Evolutionary conservation across 179 eudicot species (phyloP), one percentile per base, ranked within the genome.

Genomic region (Silene vulgaris): DNA sequence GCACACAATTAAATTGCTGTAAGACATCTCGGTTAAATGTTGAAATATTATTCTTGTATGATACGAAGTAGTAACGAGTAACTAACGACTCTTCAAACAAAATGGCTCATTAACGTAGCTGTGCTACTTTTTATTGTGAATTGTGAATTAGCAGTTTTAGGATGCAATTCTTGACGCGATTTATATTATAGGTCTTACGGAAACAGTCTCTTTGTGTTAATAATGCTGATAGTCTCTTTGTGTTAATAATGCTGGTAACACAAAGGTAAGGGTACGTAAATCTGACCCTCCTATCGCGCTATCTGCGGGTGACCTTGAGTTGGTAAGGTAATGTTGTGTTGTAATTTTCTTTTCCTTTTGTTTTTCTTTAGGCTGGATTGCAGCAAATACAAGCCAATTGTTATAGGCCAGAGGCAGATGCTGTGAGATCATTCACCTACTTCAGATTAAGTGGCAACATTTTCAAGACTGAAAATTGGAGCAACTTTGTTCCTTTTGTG

Each of bases 401-500:
- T 82, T 79, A 84, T 69, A 75, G 83, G 77, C 78, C 78, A 35
- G 84, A 82, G 17, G 76, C 80, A 16, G 89, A 86, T 66, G 69
- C 81, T 43, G 73, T 84, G 48, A 86, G 82, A 82, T 88, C 89
- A 65, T 88, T 88, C 75, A 88, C 89, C 32, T 88, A 86, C 75
- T 88, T 84, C 79, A 86, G 91, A 80, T 73, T 88, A 86, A 80
- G 88, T 20, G 84, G 83, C 66, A 86, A 80, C 52, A 78, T 86
- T 21, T 88, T 88, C 76, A 83, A 78, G 78, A 76, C 82, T 70
- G 89, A 86, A 76, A 88, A 88, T 59, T 88, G 89, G 89, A 81
- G 69, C 48, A 88, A 84, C 81, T 88, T 88, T 76, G 88, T 84
- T 35, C 89, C 86, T 7, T 88, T 88, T 76, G 84, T 88, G 79